Base-by-base conservation (phyloP, 257 asterid genomes). In the Scutellaria baicalensis region DNA sequence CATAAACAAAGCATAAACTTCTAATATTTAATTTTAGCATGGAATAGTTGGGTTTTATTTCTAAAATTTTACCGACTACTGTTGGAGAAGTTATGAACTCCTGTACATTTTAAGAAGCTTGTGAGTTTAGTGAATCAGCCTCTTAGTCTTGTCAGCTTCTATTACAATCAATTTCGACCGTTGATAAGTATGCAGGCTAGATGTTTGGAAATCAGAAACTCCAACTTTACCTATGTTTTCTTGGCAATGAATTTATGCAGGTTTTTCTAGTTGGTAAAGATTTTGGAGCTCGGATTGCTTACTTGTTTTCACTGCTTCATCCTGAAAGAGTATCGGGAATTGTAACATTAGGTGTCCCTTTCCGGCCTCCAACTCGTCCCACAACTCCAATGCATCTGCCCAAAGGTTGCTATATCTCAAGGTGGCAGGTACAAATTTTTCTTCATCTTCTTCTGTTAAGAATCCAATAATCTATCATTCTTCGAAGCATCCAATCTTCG, bases 311-410 rank as follows among this genome's bases (percentile, higher is more conserved):
- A 3, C 77, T 87, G 20, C 78, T 75, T 42, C 80, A 87, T 62
- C 56, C 81, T 9, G 75, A 54, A 21, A 81, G 83, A 72, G 87
- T 88, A 5, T 38, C 72, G 14, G 90, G 87, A 38, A 27, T 88
- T 39, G 75, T 82, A 7, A 79, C 89, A 47, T 18, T 88, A 50
- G 92, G 95, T 5, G 75, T 84, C 1, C 89, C 95, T 14, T 88
- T 85, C 20, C 5, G 17, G 33, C 95, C 80, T 48, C 86, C 87
- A 11, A 17, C 38, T 20, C 75, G 74, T 52, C 57, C 59, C 47
- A 51, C 45, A 4, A n/a, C 38, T n/a, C 60, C 6, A 36, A 59
- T 67, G 69, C 77, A 1, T 36, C 44, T 58, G 16, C 75, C 80
- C 2, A 50, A 74, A 72, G 86, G 85, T 5, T 79, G 59, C 68